Evolutionary conservation across 768 basidiomycete genomes (phyloP), one percentile per base, ranked within the genome.

Genomic region (Podaxis rugospora): DNA sequence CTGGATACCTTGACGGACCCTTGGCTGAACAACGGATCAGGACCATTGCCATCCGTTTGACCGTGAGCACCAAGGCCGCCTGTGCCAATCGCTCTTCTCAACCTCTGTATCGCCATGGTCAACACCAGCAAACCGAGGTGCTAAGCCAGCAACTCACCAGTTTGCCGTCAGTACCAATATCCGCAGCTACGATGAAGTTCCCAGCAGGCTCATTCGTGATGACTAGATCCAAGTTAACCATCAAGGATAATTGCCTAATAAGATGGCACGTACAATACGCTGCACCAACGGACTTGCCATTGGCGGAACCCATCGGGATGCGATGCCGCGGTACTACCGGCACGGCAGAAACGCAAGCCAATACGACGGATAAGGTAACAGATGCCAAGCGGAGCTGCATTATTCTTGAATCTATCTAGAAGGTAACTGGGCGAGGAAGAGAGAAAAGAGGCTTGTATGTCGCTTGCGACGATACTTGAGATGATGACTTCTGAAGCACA

Each of bases 171-270:
- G 61, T 16, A 74, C 32, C 64, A 60, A 83, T 76, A 40, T 74
- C 70, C 14, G 77, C 74, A 1, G 79, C 71, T 32, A 83, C 70
- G 40, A 83, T 65, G 59, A 73, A 74, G 68, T 83, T 82, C 18
- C 77, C 78, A 36, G 65, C 63, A 3, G 77, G 75, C 52, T 81
- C 78, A 64, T 83, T 83, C 39, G 80, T 80, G 35, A 82, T 77
- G 67, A 82, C 81, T 83, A 62, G n/a, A 16, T 23, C 11, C 6
- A 21, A 36, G 32, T 32, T 32, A 32, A 32, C 32, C 32, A 32
- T 9, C 7, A 32, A 32, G 32, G 7, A 32, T 32, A 9, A 9
- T 32, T 32, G 32, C 32, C 32, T 32, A 32, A 32, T 32, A 32
- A 32, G 32, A 32, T 32, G n/a, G 5, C 40, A 37, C 70, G 37